A percentile compares a stretch with the other conserved stretches of the same genome.
phyloP scores from a whole-genome alignment of 768 basidiomycete species.

The Pulveroboletus sp. region DNA sequence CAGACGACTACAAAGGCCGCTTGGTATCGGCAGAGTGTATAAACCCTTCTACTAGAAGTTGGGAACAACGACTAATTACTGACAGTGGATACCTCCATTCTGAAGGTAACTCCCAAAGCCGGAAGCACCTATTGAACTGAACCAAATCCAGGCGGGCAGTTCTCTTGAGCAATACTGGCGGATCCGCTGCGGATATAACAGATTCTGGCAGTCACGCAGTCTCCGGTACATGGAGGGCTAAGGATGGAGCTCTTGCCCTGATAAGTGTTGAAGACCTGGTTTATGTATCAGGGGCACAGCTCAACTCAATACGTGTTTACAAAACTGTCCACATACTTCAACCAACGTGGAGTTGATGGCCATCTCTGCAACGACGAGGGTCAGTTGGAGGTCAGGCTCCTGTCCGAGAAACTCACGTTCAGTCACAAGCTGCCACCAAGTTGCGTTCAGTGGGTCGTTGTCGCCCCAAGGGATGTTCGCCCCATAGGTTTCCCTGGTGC shows the following conservation, averaged over 20 bases:
- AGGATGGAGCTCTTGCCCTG: conserved; percentile 67
- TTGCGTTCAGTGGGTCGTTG: conserved; percentile 70
- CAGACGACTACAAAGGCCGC: not conserved
- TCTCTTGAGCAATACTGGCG: conserved; percentile 51
- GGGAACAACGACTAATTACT: no score
- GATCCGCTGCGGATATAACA: conserved; percentile 79
- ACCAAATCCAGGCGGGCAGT: conserved; percentile 60
- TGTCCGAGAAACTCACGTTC: conserved; percentile 46
- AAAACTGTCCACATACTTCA: conserved; percentile 36
- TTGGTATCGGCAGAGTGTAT: not conserved
- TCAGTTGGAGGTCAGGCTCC: not conserved
- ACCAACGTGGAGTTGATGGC: conserved; percentile 51
- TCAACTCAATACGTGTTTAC: not conserved
- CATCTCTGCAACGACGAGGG: conserved; percentile 42
- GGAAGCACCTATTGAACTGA: conserved; percentile 44
- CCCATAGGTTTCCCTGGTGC: conserved; percentile 64
- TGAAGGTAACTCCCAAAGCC: not conserved
- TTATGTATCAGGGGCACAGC: conserved; percentile 1
- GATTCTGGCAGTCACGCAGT: conserved; percentile 62
- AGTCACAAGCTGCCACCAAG: conserved; percentile 80
- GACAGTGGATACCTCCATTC: not conserved
- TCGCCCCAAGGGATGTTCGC: conserved; percentile 49
- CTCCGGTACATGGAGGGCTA: conserved; percentile 51
- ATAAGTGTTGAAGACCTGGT: conserved; percentile 58
- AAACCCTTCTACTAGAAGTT: no score